Evolutionary conservation across 1,284 basidiomycete species (phyloP).

Genomic region (Cryptococcus sp.): DNA sequence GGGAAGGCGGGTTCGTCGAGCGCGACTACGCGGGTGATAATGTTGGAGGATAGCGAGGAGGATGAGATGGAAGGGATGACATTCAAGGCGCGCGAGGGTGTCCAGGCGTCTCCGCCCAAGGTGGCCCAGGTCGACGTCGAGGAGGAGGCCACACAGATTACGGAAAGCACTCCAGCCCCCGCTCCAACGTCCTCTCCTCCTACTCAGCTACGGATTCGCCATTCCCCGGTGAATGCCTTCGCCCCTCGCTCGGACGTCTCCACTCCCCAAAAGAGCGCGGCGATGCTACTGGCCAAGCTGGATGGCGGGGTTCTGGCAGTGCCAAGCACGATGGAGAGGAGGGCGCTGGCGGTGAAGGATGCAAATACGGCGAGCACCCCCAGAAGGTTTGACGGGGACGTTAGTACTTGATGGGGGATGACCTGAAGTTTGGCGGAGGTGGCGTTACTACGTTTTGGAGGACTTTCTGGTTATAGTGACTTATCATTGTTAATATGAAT

Average conservation of each 20-base stretch:
- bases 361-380: slow-evolving; percentile 13
- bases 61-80: slow-evolving; percentile 9
- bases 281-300: slow-evolving; percentile 10
- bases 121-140: neutral
- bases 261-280: slow-evolving; percentile 7
- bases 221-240: neutral
- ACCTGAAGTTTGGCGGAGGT: neutral
- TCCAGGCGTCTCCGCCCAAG: neutral
- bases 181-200: neutral
- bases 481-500: too few relatives aligned
- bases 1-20: slow-evolving; percentile 8
- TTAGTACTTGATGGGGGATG: slow-evolving; percentile 7
- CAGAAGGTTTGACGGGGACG: slow-evolving; percentile 3
- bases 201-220: neutral
- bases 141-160: neutral
- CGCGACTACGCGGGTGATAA: slow-evolving; percentile 10
- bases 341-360: slow-evolving; percentile 17
- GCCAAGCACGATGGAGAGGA: slow-evolving; percentile 11
- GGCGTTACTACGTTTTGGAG: too few relatives aligned
- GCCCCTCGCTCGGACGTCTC: slow-evolving; percentile 12
- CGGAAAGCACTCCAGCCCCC: neutral
- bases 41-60: slow-evolving; percentile 7
- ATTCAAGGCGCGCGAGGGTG: slow-evolving; percentile 5
- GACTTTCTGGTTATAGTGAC: too few relatives aligned
- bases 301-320: slow-evolving; percentile 5